These are phyloP conservation scores for Cornus kousa DNA, from an alignment of 148 eudicot genomes.

Conservation along the genomic window DNA sequence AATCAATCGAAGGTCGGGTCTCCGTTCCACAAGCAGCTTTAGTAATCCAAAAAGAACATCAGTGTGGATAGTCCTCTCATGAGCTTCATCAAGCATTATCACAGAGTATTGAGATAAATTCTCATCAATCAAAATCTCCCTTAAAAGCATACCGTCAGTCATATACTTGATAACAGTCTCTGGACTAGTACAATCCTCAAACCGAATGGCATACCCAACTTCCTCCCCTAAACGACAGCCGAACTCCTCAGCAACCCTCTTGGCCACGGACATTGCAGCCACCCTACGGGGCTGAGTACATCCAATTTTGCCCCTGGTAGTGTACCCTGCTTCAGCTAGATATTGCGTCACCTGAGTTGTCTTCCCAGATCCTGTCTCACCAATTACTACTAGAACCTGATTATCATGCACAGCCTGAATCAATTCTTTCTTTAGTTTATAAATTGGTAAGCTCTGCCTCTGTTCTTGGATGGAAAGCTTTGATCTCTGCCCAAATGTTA, in stretches of 20 bases:
- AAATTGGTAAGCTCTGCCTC: slow-evolving; percentile 89
- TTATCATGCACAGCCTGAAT: slow-evolving; percentile 80
- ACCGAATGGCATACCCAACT: slow-evolving; percentile 94
- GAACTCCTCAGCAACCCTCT: slow-evolving; percentile 94
- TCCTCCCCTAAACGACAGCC: slow-evolving; percentile 98
- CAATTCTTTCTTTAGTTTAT: slow-evolving; percentile 78
- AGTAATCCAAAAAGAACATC: slow-evolving; percentile 88
- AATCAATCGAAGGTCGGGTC: slow-evolving; percentile 83
- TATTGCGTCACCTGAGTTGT: slow-evolving; percentile 97
- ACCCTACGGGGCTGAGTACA: slow-evolving; percentile 99
- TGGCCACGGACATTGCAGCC: slow-evolving; percentile 97
- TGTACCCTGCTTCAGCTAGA: slow-evolving; percentile 93
- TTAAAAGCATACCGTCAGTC: slow-evolving; percentile 98
- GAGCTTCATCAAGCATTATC: slow-evolving; percentile 98
- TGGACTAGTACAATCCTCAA: slow-evolving; percentile 93
- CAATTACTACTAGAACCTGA: slow-evolving; percentile 91
- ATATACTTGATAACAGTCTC: slow-evolving; percentile 93
- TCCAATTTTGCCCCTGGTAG: slow-evolving; percentile 84
- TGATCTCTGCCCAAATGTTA: slow-evolving; percentile 89
- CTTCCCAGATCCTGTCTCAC: slow-evolving; percentile 96
- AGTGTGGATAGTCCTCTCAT: slow-evolving; percentile 90
- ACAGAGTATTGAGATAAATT: slow-evolving; percentile 80
- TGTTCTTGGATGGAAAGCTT: slow-evolving; percentile 89
- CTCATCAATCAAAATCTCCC: slow-evolving; percentile 77
- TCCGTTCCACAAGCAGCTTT: slow-evolving; percentile 63